Conservation (phyloP, 1,284 basidiomycete species). For the Marasmius sp. region DNA sequence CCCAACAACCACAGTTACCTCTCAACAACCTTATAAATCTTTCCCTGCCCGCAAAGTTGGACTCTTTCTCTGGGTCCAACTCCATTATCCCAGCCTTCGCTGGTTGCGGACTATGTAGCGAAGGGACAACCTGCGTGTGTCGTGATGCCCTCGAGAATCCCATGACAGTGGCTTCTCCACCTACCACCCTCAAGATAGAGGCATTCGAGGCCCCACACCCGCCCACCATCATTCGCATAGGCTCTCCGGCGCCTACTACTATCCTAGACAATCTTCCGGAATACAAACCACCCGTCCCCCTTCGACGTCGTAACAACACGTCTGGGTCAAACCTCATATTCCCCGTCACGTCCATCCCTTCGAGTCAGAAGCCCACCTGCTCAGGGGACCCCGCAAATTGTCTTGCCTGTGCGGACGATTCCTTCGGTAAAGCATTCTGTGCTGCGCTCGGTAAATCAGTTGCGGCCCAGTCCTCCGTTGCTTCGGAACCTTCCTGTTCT, state of each 20-base stretch:
- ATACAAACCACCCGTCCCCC: conserved; percentile 75
- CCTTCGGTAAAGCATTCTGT: conserved; percentile 87
- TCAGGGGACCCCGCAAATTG: conserved; percentile 63
- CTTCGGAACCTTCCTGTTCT: conserved; percentile 43
- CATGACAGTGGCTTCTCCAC: conserved; percentile 11
- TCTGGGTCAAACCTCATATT: conserved; percentile 51
- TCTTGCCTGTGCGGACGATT: conserved; percentile 75
- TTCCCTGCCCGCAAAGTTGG: conserved; percentile 13
- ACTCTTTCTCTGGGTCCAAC: conserved; percentile 4
- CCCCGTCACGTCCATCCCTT: conserved; percentile 37
- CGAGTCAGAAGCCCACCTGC: conserved; percentile 27
- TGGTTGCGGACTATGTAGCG: conserved; percentile 71
- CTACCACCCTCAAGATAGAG: conserved; percentile 35
- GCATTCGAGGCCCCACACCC: conserved; percentile 24
- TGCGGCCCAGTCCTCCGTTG: conserved; percentile 25
- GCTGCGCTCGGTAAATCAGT: conserved; percentile 67
- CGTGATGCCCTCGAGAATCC: conserved; percentile 52
- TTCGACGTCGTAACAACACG: conserved; percentile 52
- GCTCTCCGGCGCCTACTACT: conserved; percentile 35
- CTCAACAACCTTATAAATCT: conserved; percentile 20
- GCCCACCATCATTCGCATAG: conserved; percentile 25
- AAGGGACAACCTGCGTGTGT: conserved; percentile 72
- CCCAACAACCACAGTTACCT: conserved; percentile 23
- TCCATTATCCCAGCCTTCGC: conserved; percentile 25
- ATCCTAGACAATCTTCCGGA: conserved; percentile 76